Base-by-base conservation (phyloP, 2,329 filamentous ascomycete genomes). In the Iodosphaeria phyllophila region DNA sequence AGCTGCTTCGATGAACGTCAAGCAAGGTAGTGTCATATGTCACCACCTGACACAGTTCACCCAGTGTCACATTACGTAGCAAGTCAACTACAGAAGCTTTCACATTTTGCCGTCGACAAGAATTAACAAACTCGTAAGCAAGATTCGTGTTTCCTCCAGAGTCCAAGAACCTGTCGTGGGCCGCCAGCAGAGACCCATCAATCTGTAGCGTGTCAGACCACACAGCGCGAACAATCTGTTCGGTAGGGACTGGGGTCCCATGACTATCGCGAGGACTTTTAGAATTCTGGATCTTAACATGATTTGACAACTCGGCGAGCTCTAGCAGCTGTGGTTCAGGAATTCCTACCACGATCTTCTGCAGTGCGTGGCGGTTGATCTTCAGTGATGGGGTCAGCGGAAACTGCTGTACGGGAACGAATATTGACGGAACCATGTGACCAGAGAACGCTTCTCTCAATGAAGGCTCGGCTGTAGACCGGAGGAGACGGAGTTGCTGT, bases 361-460 rank as follows among this genome's bases (percentile, higher is more conserved):
- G 54, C 6, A 66, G 48, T 26, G 52, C 53, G 11, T 51, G 44
- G 2, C 58, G 49, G 32, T 64, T 56, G 20, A 64, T 49, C 33
- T 66, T 60, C 26, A 64, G 46, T 0, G 58, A 58, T 0, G 51
- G 45, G 0, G 58, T 63, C 13, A 64, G 36, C 0, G 62, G 62
- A 12, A 66, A 47, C 8, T 47, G 37, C 22, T 48, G 48, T 13
- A 66, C 41, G 0, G 61, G 60, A 3, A 67, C 48, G 24, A 58
- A 64, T 3, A 56, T 45, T 1, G 49, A 43, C 0, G 61, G 61
- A n/a, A 62, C 43, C 36, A 54, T 53, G 25, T 54, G 45, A 2
- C 39, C 35, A 0, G 56, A 46, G 3, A 59, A 41, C 3, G 34
- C 28, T 20, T 46, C 44, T 23, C 49, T 42, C 23, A 64, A 36